These are phyloP conservation scores for Tricholoma bakamatsutake DNA, from an alignment of 768 basidiomycete genomes.

Conservation along the genomic window DNA sequence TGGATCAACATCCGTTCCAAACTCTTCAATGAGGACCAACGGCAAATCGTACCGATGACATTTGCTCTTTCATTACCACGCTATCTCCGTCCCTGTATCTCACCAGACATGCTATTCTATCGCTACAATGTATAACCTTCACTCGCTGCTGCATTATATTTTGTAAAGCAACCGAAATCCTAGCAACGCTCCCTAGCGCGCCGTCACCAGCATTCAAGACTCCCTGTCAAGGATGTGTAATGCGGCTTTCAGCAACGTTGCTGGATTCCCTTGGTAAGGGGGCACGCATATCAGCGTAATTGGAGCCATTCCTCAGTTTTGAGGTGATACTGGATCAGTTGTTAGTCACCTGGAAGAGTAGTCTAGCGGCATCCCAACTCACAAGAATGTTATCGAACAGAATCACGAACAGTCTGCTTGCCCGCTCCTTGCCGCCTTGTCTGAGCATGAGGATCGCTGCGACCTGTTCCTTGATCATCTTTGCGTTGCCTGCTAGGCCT, in stretches of 20 bases:
- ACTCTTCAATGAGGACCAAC: constrained; percentile 44
- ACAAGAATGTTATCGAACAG: constrained; percentile 24
- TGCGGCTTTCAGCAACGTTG: background rate
- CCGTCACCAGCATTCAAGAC: background rate
- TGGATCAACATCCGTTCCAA: constrained; percentile 40
- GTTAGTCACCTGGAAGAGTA: background rate
- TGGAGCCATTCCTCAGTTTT: background rate
- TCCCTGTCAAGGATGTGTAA: background rate
- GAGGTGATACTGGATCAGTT: background rate
- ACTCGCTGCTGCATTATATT: background rate
- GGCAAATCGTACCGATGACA: constrained; percentile 58
- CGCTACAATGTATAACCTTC: constrained; percentile 17
- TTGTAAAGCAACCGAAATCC: background rate
- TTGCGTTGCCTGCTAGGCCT: constrained; percentile 11
- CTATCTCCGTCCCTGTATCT: constrained; percentile 10
- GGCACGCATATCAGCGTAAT: background rate
- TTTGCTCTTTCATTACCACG: constrained; percentile 7
- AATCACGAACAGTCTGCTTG: constrained; percentile 29
- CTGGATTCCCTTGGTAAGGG: background rate
- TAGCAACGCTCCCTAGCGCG: background rate
- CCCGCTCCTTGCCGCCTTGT: constrained; percentile 13
- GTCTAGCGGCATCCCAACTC: background rate
- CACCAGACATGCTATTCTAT: constrained; percentile 19
- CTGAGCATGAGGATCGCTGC: background rate
- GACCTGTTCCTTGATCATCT: constrained; percentile 4